Conservation (phyloP, 2,329 filamentous ascomycete species). For the Trichoderma sp. region DNA sequence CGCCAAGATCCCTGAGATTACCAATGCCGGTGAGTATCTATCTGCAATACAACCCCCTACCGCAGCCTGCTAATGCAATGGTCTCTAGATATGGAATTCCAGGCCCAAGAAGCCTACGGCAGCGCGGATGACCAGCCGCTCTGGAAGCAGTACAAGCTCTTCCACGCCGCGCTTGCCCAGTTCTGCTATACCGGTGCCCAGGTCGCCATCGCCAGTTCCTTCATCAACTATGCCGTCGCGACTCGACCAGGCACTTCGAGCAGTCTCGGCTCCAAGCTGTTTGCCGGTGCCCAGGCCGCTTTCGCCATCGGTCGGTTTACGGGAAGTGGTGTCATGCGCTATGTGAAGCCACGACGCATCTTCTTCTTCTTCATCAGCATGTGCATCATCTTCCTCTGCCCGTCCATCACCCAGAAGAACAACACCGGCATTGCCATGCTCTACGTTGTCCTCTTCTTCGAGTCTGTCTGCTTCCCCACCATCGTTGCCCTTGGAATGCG, state of each 20-base stretch:
- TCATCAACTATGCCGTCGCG: constrained; percentile 70
- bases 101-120: constrained; percentile 53
- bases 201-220: constrained; percentile 62
- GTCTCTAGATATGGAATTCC: constrained; percentile 57
- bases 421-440: constrained; percentile 57
- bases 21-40: constrained; percentile 39
- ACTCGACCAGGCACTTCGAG: constrained; percentile 51
- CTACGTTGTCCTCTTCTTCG: constrained; percentile 72
- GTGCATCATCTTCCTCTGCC: constrained; percentile 60
- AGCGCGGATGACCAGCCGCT: constrained; percentile 60
- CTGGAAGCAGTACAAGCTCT: constrained; percentile 68
- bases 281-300: constrained; percentile 69
- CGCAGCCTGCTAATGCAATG: constrained; percentile 9
- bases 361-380: constrained; percentile 63
- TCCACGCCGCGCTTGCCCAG: constrained; percentile 72
- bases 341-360: constrained; percentile 61
- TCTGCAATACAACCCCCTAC: neutral
- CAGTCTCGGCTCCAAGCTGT: constrained; percentile 59
- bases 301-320: constrained; percentile 72
- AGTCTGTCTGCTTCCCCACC: constrained; percentile 76
- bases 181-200: constrained; percentile 78
- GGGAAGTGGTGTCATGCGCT: constrained; percentile 65
- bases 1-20: constrained; percentile 68
- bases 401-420: constrained; percentile 46
- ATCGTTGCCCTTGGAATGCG: constrained; percentile 76